Conservation (phyloP, 768 basidiomycete genomes). For the Agaricus sinodeliciosus region DNA sequence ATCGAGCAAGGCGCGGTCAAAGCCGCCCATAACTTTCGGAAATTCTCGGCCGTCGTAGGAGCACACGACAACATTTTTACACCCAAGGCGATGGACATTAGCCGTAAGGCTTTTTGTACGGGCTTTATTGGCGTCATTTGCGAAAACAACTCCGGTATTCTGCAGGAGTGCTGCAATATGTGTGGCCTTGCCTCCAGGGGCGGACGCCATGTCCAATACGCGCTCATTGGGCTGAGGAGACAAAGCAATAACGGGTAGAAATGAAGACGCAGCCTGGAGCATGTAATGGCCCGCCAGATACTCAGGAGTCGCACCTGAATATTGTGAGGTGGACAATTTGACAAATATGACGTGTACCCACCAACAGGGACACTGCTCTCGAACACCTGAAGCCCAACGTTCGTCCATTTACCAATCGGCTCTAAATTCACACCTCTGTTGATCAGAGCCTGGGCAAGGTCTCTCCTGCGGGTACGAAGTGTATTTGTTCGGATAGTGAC, state of each 20-base stretch:
- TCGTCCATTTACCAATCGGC: slow-evolving; percentile 99
- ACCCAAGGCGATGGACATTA: slow-evolving; percentile 93
- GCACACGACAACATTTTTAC: slow-evolving; percentile 96
- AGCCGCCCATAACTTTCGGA: slow-evolving; percentile 98
- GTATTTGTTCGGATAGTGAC: slow-evolving; percentile 99
- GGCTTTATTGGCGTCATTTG: slow-evolving; percentile 92
- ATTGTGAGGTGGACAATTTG: neutral
- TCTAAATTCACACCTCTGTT: slow-evolving; percentile 97
- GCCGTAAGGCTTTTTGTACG: slow-evolving; percentile 95
- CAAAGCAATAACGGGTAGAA: slow-evolving; percentile 97
- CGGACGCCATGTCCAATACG: slow-evolving; percentile 96
- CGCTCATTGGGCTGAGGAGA: slow-evolving; percentile 89
- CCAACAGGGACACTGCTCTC: slow-evolving; percentile 95
- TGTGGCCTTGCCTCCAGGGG: slow-evolving; percentile 97
- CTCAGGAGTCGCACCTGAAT: slow-evolving; percentile 76
- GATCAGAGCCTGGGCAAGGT: slow-evolving; percentile 88
- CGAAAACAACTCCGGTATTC: slow-evolving; percentile 97
- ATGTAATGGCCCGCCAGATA: slow-evolving; percentile 99
- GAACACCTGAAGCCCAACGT: slow-evolving; percentile 97
- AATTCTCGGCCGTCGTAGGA: slow-evolving; percentile 97
- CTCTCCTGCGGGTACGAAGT: slow-evolving; percentile 85
- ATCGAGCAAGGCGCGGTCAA: slow-evolving; percentile 94
- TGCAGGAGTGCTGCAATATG: slow-evolving; percentile 96
- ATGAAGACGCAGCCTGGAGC: slow-evolving; percentile 98
- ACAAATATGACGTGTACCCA: neutral